Base-by-base conservation (phyloP, 129 eudicot species). In the Tagetes patula region DNA sequence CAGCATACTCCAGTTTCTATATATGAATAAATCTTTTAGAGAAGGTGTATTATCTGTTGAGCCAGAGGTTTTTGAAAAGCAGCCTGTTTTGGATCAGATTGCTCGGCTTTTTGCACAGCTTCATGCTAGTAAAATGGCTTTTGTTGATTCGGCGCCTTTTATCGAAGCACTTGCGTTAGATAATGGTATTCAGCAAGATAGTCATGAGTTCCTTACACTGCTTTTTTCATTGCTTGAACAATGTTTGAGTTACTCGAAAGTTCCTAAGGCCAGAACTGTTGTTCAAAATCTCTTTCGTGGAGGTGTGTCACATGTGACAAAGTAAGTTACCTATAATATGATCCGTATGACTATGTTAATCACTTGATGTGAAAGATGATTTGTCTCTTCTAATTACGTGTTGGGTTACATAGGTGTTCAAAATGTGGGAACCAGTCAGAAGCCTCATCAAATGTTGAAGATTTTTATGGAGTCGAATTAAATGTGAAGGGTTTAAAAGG, bases 261-360 rank as follows among this genome's bases (percentile, higher is more conserved):
- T 82, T 78, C 62, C 87, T 45, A 85, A 87, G 69, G 94, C 96
- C 13, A 90, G 87, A 86, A 84, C 93, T 34, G 78, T 94, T 74
- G 89, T 94, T 69, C 99, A 90, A 82, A 89, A 94, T 82, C 96
- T 94, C 52, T 94, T 94, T 67, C 96, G 99, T 50, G 99, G 99
- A 53, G 95, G 87, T n/a, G 87, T 90, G 63, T 94, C 99, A 31
- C 99, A 94, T 72, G 96, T 88, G 49, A 94, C 97, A 36, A 88
- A 80, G 99, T 90, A 85, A 80, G 85, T 68, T 49, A 31, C 79
- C 49, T 55, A 65, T 48, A 45, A 74, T n/a, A 14, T 71, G 50
- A 12, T 42, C 14, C 34, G 30, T 72, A 32, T 30, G 64, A 52
- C 55, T 39, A 39, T 54, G 47, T 13, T 58, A 13, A 43, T 58